Base-by-base conservation (phyloP, 805 yeast genomes). In the Ogataea pini region DNA sequence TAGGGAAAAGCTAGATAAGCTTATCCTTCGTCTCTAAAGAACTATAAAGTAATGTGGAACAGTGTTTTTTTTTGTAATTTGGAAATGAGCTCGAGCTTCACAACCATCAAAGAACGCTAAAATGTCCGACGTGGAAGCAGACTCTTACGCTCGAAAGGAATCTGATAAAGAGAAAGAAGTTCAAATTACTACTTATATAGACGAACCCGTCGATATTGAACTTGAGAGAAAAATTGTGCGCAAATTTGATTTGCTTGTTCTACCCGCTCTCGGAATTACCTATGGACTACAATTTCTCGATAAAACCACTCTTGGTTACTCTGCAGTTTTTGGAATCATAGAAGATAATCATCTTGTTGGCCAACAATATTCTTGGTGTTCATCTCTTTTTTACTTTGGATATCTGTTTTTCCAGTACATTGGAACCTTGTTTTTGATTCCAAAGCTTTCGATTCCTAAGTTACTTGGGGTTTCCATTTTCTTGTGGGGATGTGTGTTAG, bases 281-380 rank as follows among this genome's bases (percentile, higher is more conserved):
- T 78, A 78, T 61, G 71, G 78, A 19, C 62, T 76, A 16, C 84
- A 79, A 59, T 78, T 71, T 56, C 73, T 80, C 77, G 86, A 82
- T 63, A 82, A 82, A 59, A 65, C 69, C 18, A 67, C 83, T 8
- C 72, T 72, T 45, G 69, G 78, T 20, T 73, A 73, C 44, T 82
- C 85, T 1, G 72, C 84, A 1, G 72, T 82, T 48, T 65, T 80
- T 72, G 86, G 85, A 3, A 56, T 82, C 20, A 62, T 73, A 45
- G 57, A 57, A 2, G 84, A 78, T 49, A 61, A 79, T 51, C 60
- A 72, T 18, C 74, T 82, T 78, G 45, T 54, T 18, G 79, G 80
- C 2, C 55, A 59, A 44, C 59, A 61, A 58, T 56, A 64, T 51
- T 39, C 70, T 48, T 55, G 70, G 59, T 36, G 64, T 42, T 58